Evolutionary conservation across 306 rosid species (phyloP).

Genomic region (Quercus engelmannii): DNA sequence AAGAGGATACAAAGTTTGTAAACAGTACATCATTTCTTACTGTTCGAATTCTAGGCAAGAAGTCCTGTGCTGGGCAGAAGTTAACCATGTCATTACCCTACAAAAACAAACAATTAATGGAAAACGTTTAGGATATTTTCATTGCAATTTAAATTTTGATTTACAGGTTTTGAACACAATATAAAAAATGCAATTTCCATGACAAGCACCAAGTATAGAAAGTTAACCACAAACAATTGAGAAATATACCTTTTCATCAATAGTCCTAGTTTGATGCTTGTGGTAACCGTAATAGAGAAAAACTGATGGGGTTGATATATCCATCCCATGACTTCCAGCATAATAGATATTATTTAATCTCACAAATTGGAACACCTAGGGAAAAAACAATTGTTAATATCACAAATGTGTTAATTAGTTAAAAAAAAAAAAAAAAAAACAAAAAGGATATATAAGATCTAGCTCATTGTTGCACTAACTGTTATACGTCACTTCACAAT

Average conservation of each 20-base stretch:
- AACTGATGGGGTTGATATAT: constrained; percentile 49
- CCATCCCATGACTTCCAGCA: constrained; percentile 82
- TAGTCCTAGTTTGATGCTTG: constrained; percentile 27
- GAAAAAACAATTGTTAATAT: neutral
- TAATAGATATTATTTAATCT: constrained; percentile 42
- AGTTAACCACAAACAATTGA: neutral
- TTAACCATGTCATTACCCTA: constrained; percentile 48
- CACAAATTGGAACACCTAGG: constrained; percentile 49
- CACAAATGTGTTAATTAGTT: neutral
- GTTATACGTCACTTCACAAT: neutral
- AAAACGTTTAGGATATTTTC: constrained; percentile 1
- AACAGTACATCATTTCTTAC: constrained; percentile 3
- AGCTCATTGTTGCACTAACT: neutral
- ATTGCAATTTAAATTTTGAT: neutral
- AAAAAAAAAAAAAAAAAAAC: neutral
- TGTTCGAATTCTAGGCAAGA: constrained; percentile 39
- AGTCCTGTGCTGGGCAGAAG: constrained; percentile 51
- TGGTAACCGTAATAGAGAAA: constrained; percentile 27
- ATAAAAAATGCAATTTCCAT: neutral
- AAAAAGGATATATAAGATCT: neutral
- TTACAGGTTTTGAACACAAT: neutral
- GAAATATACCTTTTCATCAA: constrained; percentile 46
- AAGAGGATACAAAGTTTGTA: neutral
- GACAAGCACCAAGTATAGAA: neutral
- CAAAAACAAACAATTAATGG: neutral